Evolutionary conservation across 164 flowering plant species (phyloP).

Genomic region (Dillenia turbinata): DNA sequence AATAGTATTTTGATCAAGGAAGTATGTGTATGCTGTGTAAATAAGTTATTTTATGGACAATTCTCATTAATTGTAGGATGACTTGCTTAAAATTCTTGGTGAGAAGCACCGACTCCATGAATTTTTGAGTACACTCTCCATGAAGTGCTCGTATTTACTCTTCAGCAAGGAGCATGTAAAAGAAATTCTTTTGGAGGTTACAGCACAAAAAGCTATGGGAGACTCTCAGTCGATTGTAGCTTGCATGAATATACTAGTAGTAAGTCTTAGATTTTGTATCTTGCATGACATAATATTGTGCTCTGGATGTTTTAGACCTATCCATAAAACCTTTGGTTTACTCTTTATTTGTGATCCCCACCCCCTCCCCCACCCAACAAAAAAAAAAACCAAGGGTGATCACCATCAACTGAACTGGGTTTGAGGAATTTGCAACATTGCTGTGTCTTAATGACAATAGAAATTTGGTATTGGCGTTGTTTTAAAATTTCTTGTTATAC

Average conservation of each 20-base stretch:
- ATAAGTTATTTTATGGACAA: not conserved
- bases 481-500: constrained; percentile 2
- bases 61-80: constrained; percentile 55
- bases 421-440: not conserved
- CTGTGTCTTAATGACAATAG: not conserved
- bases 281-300: not conserved
- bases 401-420: too few relatives aligned
- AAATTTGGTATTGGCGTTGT: not conserved
- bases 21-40: not conserved
- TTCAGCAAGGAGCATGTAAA: constrained; percentile 89
- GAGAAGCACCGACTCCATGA: constrained; percentile 82
- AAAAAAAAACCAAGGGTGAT: too few relatives aligned
- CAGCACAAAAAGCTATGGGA: constrained; percentile 53
- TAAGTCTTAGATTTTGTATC: constrained; percentile 17
- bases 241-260: constrained; percentile 88
- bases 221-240: constrained; percentile 36
- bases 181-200: constrained; percentile 60
- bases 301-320: too few relatives aligned
- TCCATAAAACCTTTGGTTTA: too few relatives aligned
- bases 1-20: not conserved
- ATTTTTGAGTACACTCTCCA: constrained; percentile 61
- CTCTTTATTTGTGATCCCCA: too few relatives aligned
- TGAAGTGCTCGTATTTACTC: constrained; percentile 79
- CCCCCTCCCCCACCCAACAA: too few relatives aligned
- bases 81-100: constrained; percentile 74